phyloP scores from a whole-genome alignment of 176 grass and related monocot genomes.

The Rhynchospora breviuscula region DNA sequence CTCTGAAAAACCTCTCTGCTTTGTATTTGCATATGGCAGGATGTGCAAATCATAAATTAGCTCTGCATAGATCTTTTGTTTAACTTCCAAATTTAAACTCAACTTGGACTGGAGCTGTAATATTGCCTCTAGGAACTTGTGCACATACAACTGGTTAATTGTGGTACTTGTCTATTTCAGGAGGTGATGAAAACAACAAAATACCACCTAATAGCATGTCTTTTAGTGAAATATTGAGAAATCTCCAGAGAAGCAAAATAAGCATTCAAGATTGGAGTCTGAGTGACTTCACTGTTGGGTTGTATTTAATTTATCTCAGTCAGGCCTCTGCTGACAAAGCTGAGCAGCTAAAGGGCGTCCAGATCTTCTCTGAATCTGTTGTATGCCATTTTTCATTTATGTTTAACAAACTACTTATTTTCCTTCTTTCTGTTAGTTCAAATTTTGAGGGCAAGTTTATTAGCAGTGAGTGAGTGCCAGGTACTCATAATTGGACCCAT shows the following conservation, averaged over 20 bases:
- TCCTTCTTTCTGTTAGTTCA: background rate
- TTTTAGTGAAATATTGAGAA: constrained; percentile 72
- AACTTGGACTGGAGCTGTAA: no score
- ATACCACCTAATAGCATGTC: constrained; percentile 37
- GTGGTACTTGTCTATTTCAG: constrained; percentile 34
- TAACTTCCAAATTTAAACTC: no score
- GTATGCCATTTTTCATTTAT: constrained; percentile 30
- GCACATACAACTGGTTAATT: background rate
- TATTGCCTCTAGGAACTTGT: constrained; percentile 1
- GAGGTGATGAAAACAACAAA: constrained; percentile 31
- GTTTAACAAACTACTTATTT: background rate
- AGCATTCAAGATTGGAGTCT: constrained; percentile 94
- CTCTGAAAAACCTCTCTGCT: background rate
- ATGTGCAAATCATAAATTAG: background rate
- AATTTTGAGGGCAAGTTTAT: background rate
- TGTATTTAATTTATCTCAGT: constrained; percentile 92
- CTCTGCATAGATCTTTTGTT: no score
- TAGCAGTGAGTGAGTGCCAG: background rate
- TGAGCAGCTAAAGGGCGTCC: constrained; percentile 59
- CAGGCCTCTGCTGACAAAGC: constrained; percentile 65
- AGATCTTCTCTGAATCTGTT: constrained; percentile 62
- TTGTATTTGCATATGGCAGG: background rate
- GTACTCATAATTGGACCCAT: background rate
- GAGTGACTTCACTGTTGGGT: constrained; percentile 71
- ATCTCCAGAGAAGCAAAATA: constrained; percentile 78